Base-by-base conservation (phyloP, 345 rosid species). In the Salix dunnii region DNA sequence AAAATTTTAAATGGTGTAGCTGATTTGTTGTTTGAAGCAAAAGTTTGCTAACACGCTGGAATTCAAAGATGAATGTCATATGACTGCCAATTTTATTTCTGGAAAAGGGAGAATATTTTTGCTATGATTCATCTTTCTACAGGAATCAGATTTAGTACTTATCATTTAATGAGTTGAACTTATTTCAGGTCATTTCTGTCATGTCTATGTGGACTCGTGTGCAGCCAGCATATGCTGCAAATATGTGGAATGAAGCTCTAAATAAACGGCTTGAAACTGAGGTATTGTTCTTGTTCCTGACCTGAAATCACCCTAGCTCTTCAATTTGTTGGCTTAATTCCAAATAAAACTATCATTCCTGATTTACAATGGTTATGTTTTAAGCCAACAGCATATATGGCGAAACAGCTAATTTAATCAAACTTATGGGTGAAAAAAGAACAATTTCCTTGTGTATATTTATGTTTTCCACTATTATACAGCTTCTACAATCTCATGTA, bases 231-330 rank as follows among this genome's bases (percentile, higher is more conserved):
- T 94, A 96, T 84, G 98, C 98, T 74, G 97, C 98, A 68, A 93
- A 93, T 83, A 92, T 96, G 98, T 96, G 99, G 98, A 94, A 96
- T 86, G 99, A 96, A 87, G 99, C 98, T 23, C 84, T 94, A 36
- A 96, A 96, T 85, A 93, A 93, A 83, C 91, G 99, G 71, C 89
- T 94, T 18, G 97, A 88, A 68, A 94, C 97, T 72, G 97, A 94
- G 98, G 99, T 93, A 87, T 63, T 35, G 35, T 46, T 36, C 62
- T 77, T 64, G 33, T 67, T 60, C 46, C 18, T 43, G 17, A 14
- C 46, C 18, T 13, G 18, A 3, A 43, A 17, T 43, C 17, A 0
- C 14, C 49, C 48, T 13, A 25, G 9, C 40, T 67, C 43, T 16
- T 58, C 46, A 31, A 0, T 67, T 28, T 20, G 16, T 25, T 2